phyloP scores from a whole-genome alignment of 2,329 filamentous ascomycete species.

The Furcasterigmium furcatum region DNA sequence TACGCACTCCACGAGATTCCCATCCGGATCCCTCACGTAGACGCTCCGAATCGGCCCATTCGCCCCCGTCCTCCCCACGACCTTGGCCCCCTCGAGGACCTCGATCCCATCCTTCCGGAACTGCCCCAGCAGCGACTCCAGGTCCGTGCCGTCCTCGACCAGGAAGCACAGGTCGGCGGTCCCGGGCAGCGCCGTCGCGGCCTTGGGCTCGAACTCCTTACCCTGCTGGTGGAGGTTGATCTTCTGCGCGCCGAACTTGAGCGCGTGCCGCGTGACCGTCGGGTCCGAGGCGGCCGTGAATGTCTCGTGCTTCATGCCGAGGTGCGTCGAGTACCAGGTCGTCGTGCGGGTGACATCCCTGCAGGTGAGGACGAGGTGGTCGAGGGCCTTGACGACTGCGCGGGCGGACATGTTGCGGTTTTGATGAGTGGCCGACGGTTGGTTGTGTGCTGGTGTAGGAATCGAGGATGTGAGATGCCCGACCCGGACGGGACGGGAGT shows the following conservation, averaged over 20 bases:
- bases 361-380: constrained; percentile 61
- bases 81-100: constrained; percentile 44
- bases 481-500: too few species aligned
- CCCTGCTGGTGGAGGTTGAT: constrained; percentile 59
- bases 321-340: constrained; percentile 50
- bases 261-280: constrained; percentile 40
- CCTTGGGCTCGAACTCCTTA: constrained; percentile 59
- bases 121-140: constrained; percentile 39
- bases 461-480: background rate
- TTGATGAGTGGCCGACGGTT: too few species aligned
- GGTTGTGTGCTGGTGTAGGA: background rate
- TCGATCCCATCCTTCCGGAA: constrained; percentile 41
- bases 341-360: constrained; percentile 43
- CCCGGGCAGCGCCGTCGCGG: constrained; percentile 47
- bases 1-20: constrained; percentile 59
- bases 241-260: constrained; percentile 56
- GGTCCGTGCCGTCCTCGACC: constrained; percentile 37
- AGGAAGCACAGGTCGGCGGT: constrained; percentile 60
- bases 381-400: constrained; percentile 41
- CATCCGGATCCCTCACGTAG: constrained; percentile 60
- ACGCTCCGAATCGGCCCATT: constrained; percentile 51
- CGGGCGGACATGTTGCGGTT: background rate
- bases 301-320: constrained; percentile 54
- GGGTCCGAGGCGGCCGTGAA: constrained; percentile 39
- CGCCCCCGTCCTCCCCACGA: constrained; percentile 55